Conservation (phyloP, 257 asterid species). For the Cruciata laevipes region DNA sequence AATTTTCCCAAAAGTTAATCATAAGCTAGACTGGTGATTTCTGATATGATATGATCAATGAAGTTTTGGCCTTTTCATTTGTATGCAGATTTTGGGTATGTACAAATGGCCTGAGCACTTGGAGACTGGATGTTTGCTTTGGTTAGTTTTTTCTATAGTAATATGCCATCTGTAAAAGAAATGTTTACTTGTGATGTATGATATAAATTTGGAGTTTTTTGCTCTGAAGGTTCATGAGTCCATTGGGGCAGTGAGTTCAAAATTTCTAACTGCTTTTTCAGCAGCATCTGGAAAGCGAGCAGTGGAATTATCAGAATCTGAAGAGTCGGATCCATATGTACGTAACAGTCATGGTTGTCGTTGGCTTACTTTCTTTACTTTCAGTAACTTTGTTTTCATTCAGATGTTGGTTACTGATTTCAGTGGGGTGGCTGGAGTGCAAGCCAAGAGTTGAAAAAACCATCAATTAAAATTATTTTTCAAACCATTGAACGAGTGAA, state of each 20-base stretch:
- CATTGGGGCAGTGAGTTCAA: conserved; percentile 65
- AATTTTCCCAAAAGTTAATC: not conserved
- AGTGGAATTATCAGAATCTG: conserved; percentile 55
- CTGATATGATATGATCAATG: not conserved
- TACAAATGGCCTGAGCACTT: conserved; percentile 90
- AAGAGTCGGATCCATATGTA: conserved; percentile 92
- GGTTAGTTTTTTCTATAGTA: conserved; percentile 37
- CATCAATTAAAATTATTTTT: conserved; percentile 60
- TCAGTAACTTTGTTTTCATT: conserved; percentile 12
- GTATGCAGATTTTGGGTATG: conserved; percentile 59
- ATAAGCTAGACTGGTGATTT: not conserved
- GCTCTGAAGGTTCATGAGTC: conserved; percentile 68
- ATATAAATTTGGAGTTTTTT: not conserved
- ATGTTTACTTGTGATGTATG: not conserved
- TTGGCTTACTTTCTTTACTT: conserved; percentile 6
- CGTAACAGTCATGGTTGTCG: conserved; percentile 20
- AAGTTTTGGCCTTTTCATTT: conserved; percentile 10
- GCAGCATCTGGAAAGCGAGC: conserved; percentile 85
- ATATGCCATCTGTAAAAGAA: conserved; percentile 1
- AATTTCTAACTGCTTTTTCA: conserved; percentile 85
- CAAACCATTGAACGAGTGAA: conserved; percentile 83
- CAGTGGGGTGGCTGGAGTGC: conserved; percentile 99
- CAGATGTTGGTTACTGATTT: conserved; percentile 23
- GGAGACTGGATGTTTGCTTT: conserved; percentile 68
- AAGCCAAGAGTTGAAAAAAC: conserved; percentile 70